Conservation (phyloP, 441 rosid species). For the Syzygium malaccense region DNA sequence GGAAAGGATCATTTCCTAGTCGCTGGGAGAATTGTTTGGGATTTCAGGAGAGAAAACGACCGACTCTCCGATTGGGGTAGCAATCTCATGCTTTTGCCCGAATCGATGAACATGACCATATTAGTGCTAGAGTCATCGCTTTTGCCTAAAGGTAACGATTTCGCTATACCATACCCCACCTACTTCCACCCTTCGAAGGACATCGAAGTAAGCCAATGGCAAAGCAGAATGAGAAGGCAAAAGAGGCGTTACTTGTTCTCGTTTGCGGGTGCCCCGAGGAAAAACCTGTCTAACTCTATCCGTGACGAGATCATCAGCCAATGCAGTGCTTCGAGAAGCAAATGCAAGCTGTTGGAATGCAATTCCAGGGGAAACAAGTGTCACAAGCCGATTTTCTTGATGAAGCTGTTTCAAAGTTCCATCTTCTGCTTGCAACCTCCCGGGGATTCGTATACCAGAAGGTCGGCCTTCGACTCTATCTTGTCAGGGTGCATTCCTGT, state of each 20-base stretch:
- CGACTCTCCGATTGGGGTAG: conserved; percentile 62
- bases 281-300: conserved; percentile 39
- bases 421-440: conserved; percentile 77
- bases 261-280: conserved; percentile 61
- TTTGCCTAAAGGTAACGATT: conserved; percentile 53
- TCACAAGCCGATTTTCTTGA: conserved; percentile 35
- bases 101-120: conserved; percentile 61
- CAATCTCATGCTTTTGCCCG: conserved; percentile 60
- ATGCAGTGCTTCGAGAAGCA: conserved; percentile 48
- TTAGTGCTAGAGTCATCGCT: conserved; percentile 65
- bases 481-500: conserved; percentile 87
- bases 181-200: conserved; percentile 77
- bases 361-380: conserved; percentile 31
- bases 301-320: conserved; percentile 53
- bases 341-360: conserved; percentile 57
- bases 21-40: conserved; percentile 82
- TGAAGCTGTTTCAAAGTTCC: conserved; percentile 55
- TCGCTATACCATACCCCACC: conserved; percentile 75
- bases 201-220: conserved; percentile 50
- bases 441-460: conserved; percentile 74
- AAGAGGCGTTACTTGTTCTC: conserved; percentile 49
- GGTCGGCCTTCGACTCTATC: conserved; percentile 80
- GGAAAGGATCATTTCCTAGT: conserved; percentile 84
- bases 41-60: conserved; percentile 57
- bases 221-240: conserved; percentile 34